Evolutionary conservation across 768 basidiomycete genomes (phyloP).

Genomic region (Calocybe gangraenosa): DNA sequence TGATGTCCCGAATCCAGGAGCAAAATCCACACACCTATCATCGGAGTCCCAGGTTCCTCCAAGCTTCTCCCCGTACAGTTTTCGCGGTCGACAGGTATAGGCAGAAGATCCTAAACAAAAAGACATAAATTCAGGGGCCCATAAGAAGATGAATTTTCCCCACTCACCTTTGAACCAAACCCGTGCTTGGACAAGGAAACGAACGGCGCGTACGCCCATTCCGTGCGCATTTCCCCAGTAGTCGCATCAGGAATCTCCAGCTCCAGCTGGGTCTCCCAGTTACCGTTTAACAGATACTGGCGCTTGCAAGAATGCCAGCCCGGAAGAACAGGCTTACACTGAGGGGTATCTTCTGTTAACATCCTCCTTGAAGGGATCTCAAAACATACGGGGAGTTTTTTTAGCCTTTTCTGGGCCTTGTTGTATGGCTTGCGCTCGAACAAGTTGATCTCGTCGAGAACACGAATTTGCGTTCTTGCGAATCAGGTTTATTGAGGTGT

Average conservation of each 20-base stretch:
- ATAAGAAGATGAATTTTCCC: not conserved
- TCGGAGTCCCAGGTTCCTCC: not conserved
- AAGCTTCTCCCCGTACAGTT: constrained; percentile 12
- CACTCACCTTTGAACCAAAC: constrained; percentile 26
- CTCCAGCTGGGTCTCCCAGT: constrained; percentile 16
- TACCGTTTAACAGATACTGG: constrained; percentile 22
- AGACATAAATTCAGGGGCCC: not conserved
- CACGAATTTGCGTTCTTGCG: constrained; percentile 32
- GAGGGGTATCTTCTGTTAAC: not conserved
- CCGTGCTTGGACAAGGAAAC: constrained; percentile 14
- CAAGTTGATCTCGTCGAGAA: constrained; percentile 26
- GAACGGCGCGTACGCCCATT: constrained; percentile 17
- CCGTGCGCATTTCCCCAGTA: constrained; percentile 2
- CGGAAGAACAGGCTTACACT: constrained; percentile 18
- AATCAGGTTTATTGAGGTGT: not conserved
- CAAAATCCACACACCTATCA: too few relatives aligned
- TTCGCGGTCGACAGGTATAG: constrained; percentile 25
- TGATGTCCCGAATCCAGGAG: too few relatives aligned
- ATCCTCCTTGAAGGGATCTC: not conserved
- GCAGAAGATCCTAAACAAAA: constrained; percentile 9
- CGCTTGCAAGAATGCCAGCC: constrained; percentile 20
- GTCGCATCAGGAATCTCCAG: constrained; percentile 6
- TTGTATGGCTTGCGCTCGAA: constrained; percentile 27
- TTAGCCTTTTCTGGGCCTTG: constrained; percentile 13
- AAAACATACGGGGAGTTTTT: constrained; percentile 17